Evolutionary conservation across 106 monocot genomes (phyloP).

Genomic region (Hemerocallis citrina): DNA sequence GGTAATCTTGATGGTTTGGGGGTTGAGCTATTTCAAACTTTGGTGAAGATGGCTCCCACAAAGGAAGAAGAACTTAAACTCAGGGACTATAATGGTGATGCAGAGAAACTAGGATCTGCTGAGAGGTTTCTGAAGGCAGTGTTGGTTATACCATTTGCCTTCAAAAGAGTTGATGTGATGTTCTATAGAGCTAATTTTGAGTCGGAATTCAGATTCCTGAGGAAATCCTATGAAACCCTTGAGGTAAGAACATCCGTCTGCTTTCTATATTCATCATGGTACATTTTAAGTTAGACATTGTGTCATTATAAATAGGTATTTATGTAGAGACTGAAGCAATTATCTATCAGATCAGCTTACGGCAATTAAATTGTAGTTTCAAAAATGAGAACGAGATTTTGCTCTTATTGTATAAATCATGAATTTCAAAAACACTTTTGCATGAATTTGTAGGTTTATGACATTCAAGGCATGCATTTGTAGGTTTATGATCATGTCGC

Average conservation of each 20-base stretch:
- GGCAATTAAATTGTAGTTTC: too few relatives aligned
- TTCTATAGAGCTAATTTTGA: slow-evolving; percentile 80
- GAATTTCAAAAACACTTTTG: too few relatives aligned
- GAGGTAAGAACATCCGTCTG: slow-evolving; percentile 65
- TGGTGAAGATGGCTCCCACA: slow-evolving; percentile 88
- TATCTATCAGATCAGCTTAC: too few relatives aligned
- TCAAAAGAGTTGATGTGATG: slow-evolving; percentile 80
- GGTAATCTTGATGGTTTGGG: slow-evolving; percentile 70
- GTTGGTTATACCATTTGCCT: slow-evolving; percentile 73
- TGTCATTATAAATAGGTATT: too few relatives aligned
- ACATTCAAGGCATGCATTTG: too few relatives aligned
- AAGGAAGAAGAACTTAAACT: slow-evolving; percentile 82
- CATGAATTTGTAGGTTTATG: too few relatives aligned
- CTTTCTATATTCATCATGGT: too few relatives aligned
- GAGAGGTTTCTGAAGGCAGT: slow-evolving; percentile 67
- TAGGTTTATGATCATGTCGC: too few relatives aligned
- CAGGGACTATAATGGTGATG: slow-evolving; percentile 53
- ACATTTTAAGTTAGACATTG: too few relatives aligned
- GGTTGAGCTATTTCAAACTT: slow-evolving; percentile 62
- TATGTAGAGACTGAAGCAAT: too few relatives aligned
- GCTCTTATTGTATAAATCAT: too few relatives aligned
- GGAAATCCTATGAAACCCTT: slow-evolving; percentile 42
- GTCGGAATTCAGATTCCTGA: slow-evolving; percentile 60
- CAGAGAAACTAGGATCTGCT: slow-evolving; percentile 54
- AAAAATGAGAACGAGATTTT: too few relatives aligned